phyloP scores from a whole-genome alignment of 768 basidiomycete species.

The Lactarius hengduanensis region DNA sequence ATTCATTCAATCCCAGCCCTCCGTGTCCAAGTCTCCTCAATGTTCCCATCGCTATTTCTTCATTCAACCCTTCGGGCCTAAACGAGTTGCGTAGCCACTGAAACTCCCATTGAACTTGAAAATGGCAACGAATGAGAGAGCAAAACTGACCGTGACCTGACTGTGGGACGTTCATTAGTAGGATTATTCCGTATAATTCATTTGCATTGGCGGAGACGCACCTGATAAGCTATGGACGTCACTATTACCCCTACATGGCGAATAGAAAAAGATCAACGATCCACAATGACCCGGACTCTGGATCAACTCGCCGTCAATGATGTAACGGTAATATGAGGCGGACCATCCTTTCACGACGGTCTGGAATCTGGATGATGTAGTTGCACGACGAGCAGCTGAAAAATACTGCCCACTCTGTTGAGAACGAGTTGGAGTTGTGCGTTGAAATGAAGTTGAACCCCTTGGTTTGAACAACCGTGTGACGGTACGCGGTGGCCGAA shows the following conservation, averaged over 20 bases:
- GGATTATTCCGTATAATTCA: not conserved
- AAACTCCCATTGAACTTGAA: slow-evolving; percentile 9
- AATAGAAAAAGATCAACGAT: not conserved
- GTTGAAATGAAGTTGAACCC: not conserved
- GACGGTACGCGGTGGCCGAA: not conserved
- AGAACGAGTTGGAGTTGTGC: not conserved
- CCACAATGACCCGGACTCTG: slow-evolving; percentile 1
- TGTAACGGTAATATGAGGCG: slow-evolving; percentile 16
- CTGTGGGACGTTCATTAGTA: slow-evolving; percentile 35
- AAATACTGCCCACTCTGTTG: not conserved
- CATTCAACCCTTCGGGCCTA: slow-evolving; percentile 47
- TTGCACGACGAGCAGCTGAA: not conserved
- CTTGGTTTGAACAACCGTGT: not conserved
- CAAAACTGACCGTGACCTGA: slow-evolving; percentile 56
- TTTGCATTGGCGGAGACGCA: slow-evolving; percentile 32
- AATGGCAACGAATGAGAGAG: not conserved
- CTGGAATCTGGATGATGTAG: not conserved
- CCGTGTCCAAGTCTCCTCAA: slow-evolving; percentile 68
- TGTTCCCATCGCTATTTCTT: slow-evolving; percentile 48
- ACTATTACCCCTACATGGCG: slow-evolving; percentile 41
- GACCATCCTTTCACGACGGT: slow-evolving; percentile 20
- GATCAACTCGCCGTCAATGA: slow-evolving; percentile 31
- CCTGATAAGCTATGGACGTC: slow-evolving; percentile 51
- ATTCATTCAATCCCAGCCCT: slow-evolving; percentile 45
- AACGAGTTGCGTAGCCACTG: slow-evolving; percentile 68